These are phyloP conservation scores for Raffaelea ambrosiae DNA, from an alignment of 2,329 filamentous ascomycete species.

Conservation along the genomic window DNA sequence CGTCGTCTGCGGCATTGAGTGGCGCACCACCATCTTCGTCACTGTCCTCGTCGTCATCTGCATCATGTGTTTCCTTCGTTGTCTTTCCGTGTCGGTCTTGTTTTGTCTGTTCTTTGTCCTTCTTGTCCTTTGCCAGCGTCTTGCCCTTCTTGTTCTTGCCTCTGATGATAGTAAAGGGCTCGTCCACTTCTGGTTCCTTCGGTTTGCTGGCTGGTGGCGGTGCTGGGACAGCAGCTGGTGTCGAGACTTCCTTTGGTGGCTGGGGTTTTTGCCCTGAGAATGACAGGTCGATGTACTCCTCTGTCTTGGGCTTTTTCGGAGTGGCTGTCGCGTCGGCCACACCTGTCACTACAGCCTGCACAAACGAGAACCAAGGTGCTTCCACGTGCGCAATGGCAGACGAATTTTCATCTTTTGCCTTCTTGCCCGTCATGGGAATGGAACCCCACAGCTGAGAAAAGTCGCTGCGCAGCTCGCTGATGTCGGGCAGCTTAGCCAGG, in stretches of 20 bases:
- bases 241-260: neutral
- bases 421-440: neutral
- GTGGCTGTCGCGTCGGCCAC: neutral
- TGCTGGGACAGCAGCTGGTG: neutral
- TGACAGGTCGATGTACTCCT: conserved; percentile 10
- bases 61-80: neutral
- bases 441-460: conserved; percentile 34
- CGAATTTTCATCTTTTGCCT: neutral
- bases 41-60: conserved; percentile 6
- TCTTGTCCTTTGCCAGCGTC: conserved; percentile 9
- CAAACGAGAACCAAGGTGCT: conserved; percentile 13
- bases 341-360: conserved; percentile 8
- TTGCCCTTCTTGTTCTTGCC: conserved; percentile 12
- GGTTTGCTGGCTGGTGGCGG: neutral
- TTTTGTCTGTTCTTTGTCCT: conserved; percentile 22
- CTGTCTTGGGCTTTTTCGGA: neutral
- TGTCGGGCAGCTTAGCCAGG: conserved; percentile 9
- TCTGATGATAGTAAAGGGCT: conserved; percentile 3
- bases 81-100: conserved; percentile 27
- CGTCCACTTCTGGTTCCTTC: conserved; percentile 1
- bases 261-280: conserved; percentile 2
- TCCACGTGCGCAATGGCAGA: conserved; percentile 1
- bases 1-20: conserved; percentile 17
- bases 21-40: conserved; percentile 27
- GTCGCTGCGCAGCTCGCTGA: conserved; percentile 30